Base-by-base conservation (phyloP, 495 filamentous ascomycete genomes). In the Penicillium tannophilum region DNA sequence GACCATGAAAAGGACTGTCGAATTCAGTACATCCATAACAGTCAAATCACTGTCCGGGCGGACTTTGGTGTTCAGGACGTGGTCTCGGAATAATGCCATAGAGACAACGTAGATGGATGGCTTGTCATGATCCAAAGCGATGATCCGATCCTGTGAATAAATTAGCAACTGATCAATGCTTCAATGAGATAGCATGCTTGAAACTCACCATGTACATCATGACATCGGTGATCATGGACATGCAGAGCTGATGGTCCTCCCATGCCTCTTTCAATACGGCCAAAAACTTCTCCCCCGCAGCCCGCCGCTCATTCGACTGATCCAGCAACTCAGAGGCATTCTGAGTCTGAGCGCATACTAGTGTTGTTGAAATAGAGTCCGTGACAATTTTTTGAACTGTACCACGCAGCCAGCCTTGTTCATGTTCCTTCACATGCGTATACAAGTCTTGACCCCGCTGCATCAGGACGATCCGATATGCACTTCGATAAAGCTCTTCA, bases 181-280 rank as follows among this genome's bases (percentile, higher is more conserved):
- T 14, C 20, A 20, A 11, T 0, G 14, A 19, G 3, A 10, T 52
- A 47, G 16, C 16, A n/a, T 1, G 20, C 7, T 52, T 48, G 26
- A 28, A 24, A 65, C 86, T 56, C 67, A 90, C 88, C 83, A 99
- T 93, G 63, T 99, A 99, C 93, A 99, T 97, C 36, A 98, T 74
- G 33, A 99, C 91, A 69, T 99, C 95, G 11, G 93, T 94, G 44
- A 91, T 87, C 95, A 99, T 98, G 62, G 91, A 90, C 93, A 97
- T 96, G 54, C 89, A 91, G 16, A 90, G 78, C 66, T 91, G 90
- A 67, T 99, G 93, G 54, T 94, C 88, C 60, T 90, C 86, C 90
- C 91, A 99, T 4, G 86, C 85, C 42, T 80, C 76, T 67, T 89
- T 90, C 17, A 98, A 66, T 1, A 84, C 89, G 42, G 81, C 82